Evolutionary conservation across 176 grass and related monocot species (phyloP).

Genomic region (Oryza glumipatula): DNA sequence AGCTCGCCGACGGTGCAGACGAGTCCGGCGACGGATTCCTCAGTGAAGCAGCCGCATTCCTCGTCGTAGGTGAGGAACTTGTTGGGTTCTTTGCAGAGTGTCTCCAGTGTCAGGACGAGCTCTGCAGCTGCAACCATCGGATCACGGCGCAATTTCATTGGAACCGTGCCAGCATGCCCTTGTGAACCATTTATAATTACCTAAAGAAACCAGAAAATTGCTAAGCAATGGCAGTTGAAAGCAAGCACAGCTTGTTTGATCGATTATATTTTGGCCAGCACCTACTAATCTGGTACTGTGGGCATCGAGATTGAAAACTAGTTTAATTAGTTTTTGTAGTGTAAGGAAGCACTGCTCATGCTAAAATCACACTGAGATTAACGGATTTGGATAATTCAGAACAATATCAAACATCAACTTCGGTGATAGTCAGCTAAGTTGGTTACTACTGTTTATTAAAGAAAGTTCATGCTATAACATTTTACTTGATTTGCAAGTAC

Average conservation of each 20-base stretch:
- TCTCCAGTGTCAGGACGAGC: conserved; percentile 82
- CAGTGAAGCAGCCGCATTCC: conserved; percentile 59
- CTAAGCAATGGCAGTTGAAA: conserved; percentile 11
- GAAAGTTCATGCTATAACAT: neutral
- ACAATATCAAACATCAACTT: neutral
- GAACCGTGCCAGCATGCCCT: conserved; percentile 94
- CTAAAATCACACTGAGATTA: neutral
- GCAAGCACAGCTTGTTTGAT: neutral
- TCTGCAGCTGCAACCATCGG: conserved; percentile 94
- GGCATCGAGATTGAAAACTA: neutral
- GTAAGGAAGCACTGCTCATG: neutral
- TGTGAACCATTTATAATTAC: conserved; percentile 84
- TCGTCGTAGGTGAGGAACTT: conserved; percentile 61
- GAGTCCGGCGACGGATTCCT: conserved; percentile 74
- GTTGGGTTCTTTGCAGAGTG: conserved; percentile 78
- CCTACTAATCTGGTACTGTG: neutral
- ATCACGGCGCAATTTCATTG: conserved; percentile 95
- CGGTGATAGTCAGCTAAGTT: neutral
- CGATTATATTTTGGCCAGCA: neutral
- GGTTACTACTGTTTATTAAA: neutral
- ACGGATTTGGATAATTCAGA: neutral
- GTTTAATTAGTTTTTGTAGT: neutral
- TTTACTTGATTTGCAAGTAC: neutral
- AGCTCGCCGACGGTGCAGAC: conserved; percentile 96
- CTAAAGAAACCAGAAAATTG: conserved; percentile 31